Percentiles rank a stretch among this genome's conserved stretches.
Evolutionary conservation across 2,329 filamentous ascomycete species (phyloP).

Genomic region (Fusarium gaditjirri): DNA sequence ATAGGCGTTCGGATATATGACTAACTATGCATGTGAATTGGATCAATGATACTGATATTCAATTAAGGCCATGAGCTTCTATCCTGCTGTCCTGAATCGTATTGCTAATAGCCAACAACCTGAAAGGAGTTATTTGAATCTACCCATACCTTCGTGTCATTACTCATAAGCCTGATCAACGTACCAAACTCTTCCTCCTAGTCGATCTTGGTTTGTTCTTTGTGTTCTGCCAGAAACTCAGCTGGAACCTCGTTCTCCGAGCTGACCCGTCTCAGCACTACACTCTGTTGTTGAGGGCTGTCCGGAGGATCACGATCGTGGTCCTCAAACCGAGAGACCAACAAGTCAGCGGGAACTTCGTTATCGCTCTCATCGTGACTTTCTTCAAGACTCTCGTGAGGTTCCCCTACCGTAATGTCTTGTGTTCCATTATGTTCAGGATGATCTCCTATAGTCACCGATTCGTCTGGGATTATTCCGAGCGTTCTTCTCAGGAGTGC

Average conservation of each 20-base stretch:
- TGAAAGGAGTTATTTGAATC: background rate
- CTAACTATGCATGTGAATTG: slow-evolving; percentile 39
- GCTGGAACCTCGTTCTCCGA: slow-evolving; percentile 59
- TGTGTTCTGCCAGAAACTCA: slow-evolving; percentile 63
- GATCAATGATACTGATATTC: slow-evolving; percentile 35
- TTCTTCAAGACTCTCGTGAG: slow-evolving; percentile 16
- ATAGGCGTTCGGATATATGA: slow-evolving; percentile 43
- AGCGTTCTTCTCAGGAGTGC: slow-evolving; percentile 58
- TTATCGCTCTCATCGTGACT: slow-evolving; percentile 53
- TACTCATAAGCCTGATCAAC: slow-evolving; percentile 18
- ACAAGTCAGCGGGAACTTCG: slow-evolving; percentile 55
- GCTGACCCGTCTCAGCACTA: slow-evolving; percentile 47
- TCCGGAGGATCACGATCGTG: slow-evolving; percentile 28
- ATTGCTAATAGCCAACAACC: background rate
- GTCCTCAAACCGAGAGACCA: slow-evolving; percentile 49
- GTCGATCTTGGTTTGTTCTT: slow-evolving; percentile 20
- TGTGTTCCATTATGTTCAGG: background rate
- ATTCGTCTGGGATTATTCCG: slow-evolving; percentile 13
- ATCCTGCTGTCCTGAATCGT: background rate
- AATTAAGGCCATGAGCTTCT: slow-evolving; percentile 15
- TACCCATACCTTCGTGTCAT: slow-evolving; percentile 14
- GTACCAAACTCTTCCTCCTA: slow-evolving; percentile 9
- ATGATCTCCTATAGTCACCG: slow-evolving; percentile 6
- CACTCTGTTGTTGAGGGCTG: slow-evolving; percentile 24
- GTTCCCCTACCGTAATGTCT: background rate